phyloP scores from a whole-genome alignment of 179 eudicot genomes.

The Silene noctiflora region DNA sequence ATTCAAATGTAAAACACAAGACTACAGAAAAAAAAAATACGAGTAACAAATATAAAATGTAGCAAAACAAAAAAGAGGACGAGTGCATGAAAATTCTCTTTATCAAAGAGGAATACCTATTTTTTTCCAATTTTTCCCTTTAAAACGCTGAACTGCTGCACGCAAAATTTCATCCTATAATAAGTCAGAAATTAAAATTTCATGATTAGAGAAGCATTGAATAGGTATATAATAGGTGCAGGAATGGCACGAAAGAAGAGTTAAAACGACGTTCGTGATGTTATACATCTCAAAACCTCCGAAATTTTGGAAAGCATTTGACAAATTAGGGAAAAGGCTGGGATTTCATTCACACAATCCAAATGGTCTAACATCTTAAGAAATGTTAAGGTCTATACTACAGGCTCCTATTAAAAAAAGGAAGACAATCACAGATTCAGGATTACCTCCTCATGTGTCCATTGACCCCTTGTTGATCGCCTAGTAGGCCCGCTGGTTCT shows the following conservation, averaged over 20 bases:
- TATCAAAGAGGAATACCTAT: conserved; percentile 54
- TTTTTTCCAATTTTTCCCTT: conserved; percentile 98
- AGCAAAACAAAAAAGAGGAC: background rate
- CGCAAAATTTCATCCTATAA: conserved; percentile 83
- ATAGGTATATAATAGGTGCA: background rate
- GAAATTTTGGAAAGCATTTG: background rate
- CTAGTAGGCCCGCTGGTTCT: conserved; percentile 97
- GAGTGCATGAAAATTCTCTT: background rate
- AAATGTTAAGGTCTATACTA: background rate
- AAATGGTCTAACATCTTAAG: background rate
- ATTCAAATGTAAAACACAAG: background rate
- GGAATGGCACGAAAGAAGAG: background rate
- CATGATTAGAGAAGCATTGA: conserved; percentile 9
- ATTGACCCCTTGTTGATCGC: conserved; percentile 96
- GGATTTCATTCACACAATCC: background rate
- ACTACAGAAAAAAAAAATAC: background rate
- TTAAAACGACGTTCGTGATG: background rate
- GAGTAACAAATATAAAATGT: background rate
- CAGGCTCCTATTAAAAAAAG: background rate
- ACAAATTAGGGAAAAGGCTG: background rate
- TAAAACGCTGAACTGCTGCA: conserved; percentile 79
- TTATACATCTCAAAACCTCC: background rate
- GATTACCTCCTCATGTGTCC: conserved; percentile 93
- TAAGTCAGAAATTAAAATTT: conserved; percentile 14
- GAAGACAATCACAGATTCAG: conserved; percentile 1